Base-by-base conservation (phyloP, 2,329 filamentous ascomycete species). In the Calonectria crousiana region DNA sequence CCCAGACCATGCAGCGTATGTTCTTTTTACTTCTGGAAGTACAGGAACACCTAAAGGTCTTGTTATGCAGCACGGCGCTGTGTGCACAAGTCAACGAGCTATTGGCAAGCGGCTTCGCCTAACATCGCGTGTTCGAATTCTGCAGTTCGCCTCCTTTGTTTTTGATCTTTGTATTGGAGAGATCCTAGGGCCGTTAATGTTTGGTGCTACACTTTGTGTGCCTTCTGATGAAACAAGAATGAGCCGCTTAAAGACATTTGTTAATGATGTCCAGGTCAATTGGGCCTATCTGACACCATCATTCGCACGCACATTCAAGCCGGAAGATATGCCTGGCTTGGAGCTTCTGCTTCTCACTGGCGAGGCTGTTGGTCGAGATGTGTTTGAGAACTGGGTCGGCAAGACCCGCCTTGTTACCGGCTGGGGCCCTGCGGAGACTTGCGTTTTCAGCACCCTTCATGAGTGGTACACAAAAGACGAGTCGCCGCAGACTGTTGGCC, bases 11-110 rank as follows among this genome's bases (percentile, higher is more conserved):
- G 60, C 60, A 30, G 36, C 60, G 6, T 64, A 64, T 47, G 23
- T 64, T 32, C 60, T 64, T 20, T 64, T 64, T 16, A 64, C 60
- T 47, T 64, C 60, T 32, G 81, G 60, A n/a, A 64, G 60, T 47
- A 64, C 60, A 20, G 60, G 60, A 44, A 47, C 28, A n/a, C 60
- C 60, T 11, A 64, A 64, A 14, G 60, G 60, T 14, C 72, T 78
- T 9, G 65, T 77, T 6, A 67, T 81, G 36, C 60, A 64, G 16
- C 60, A 64, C 28, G 58, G 58, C 4, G 36, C 58, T 64, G 38
- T 64, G 4, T 64, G 58, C 13, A 44, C 58, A 47, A 47, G 60
- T 23, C 41, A 44, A 32, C 26, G 23, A 6, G 60, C 60, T 2
- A 64, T 64, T 32, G 41, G 41, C 26, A 64, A 64, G 38, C 60